Base-by-base conservation (phyloP, 2,329 filamentous ascomycete genomes). In the Pyrenophora graminea region DNA sequence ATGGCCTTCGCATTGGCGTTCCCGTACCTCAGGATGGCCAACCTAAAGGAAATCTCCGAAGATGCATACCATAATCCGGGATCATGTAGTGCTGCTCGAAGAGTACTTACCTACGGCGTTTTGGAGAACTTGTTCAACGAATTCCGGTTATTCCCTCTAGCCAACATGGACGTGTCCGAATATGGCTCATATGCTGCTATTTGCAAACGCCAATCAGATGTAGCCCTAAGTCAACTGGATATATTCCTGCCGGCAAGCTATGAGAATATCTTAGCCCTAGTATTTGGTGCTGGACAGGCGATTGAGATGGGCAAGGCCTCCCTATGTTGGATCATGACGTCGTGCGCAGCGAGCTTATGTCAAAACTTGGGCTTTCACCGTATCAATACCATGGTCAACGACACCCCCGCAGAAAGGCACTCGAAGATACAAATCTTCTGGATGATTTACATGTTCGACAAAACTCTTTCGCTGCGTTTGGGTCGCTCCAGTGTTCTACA, bases 121-220 rank as follows among this genome's bases (percentile, higher is more conserved):
- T 44, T 69, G 18, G 64, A 65, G 42, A 67, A 64, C 32, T 51
- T 72, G 0, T 69, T 70, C 19, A 54, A 43, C 18, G 68, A 71
- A 40, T 70, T 69, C 33, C 53, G 56, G 3, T 40, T 44, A 48
- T 64, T 56, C 51, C 60, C 42, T 23, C 33, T 58, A 6, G 51
- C 41, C 3, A 46, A 51, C 12, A 58, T 61, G 59, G 56, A 58
- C 9, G 42, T 49, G n/a, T 38, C 25, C 17, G 38, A 45, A 6
- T 53, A 44, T 18, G 27, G 37, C 15, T 34, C 34, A 10, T 62
- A 57, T 34, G 45, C 48, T 23, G 54, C 34, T 30, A 47, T 62
- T 6, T 58, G 78, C 54, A 73, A 70, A 25, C 58, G 67, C 13
- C 81, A 81, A 41, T 61, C 81, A 15, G 76, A 80, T 53, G 71